Evolutionary conservation across 176 grass and related monocot genomes (phyloP).

Genomic region (Avena atlantica): DNA sequence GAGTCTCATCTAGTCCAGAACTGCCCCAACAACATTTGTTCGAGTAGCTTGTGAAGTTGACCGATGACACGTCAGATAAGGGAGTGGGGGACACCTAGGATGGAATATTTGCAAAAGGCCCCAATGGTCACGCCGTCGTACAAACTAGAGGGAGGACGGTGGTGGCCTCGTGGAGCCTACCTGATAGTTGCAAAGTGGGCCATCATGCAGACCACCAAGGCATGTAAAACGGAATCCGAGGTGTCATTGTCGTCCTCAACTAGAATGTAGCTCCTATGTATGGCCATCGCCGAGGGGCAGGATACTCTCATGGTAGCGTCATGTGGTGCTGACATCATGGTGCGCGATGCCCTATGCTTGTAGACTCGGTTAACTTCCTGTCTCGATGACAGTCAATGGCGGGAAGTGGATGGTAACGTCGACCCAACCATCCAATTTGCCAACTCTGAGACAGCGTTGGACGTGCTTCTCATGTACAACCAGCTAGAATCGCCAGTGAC

Average conservation of each 20-base stretch:
- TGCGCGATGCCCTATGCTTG: conserved; percentile 58
- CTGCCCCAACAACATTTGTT: neutral
- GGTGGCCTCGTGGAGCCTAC: conserved; percentile 37
- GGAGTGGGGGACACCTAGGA: too few species aligned
- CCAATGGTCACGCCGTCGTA: conserved; percentile 64
- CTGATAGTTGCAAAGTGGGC: conserved; percentile 80
- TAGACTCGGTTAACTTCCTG: conserved; percentile 61
- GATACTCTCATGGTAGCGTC: conserved; percentile 58
- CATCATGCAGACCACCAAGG: conserved; percentile 68
- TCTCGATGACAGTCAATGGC: conserved; percentile 65
- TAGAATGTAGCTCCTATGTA: conserved; percentile 70
- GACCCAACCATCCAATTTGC: conserved; percentile 83
- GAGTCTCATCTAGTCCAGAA: neutral
- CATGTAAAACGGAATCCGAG: conserved; percentile 76
- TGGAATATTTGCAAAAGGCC: too few species aligned
- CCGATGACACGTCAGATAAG: neutral
- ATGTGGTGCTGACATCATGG: conserved; percentile 48
- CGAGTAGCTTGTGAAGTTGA: neutral
- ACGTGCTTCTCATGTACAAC: conserved; percentile 68
- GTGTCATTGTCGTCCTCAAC: neutral
- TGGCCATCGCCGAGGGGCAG: conserved; percentile 72
- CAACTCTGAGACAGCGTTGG: conserved; percentile 41
- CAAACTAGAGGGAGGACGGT: conserved; percentile 62
- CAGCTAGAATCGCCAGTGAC: conserved; percentile 55
- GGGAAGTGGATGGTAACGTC: conserved; percentile 76